Evolutionary conservation across 768 basidiomycete species (phyloP).

Genomic region (Termitomyces sp.): DNA sequence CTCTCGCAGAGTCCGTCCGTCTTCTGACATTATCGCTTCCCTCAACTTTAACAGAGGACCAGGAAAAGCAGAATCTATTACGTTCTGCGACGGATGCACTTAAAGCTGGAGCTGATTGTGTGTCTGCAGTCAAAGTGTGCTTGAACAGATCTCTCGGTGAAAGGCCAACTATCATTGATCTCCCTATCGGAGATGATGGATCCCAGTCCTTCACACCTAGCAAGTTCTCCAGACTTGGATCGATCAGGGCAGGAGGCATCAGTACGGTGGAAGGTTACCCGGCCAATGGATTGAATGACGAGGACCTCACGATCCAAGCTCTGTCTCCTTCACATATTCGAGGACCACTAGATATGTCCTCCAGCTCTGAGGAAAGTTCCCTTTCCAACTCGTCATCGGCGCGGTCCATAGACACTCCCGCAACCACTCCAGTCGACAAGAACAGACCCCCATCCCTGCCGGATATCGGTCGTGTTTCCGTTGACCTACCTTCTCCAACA

Average conservation of each 20-base stretch:
- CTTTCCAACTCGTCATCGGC: conserved; percentile 41
- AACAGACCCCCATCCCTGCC: conserved; percentile 25
- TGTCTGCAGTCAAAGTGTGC: conserved; percentile 79
- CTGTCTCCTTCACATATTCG: conserved; percentile 29
- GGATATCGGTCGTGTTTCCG: conserved; percentile 19
- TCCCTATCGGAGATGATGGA: conserved; percentile 47
- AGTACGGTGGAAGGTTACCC: conserved; percentile 31
- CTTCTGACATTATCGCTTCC: conserved; percentile 53
- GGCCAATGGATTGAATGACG: conserved; percentile 36
- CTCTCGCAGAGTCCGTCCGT: conserved; percentile 85
- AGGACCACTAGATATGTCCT: conserved; percentile 33
- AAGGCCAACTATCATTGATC: conserved; percentile 58
- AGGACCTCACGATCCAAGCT: conserved; percentile 58
- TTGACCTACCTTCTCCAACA: conserved; percentile 46
- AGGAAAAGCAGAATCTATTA: conserved; percentile 72
- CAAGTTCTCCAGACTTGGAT: conserved; percentile 36
- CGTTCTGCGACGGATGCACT: conserved; percentile 85
- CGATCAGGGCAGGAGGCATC: conserved; percentile 28
- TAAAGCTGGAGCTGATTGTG: conserved; percentile 85
- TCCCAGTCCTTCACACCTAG: conserved; percentile 39
- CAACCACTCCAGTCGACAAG: conserved; percentile 45
- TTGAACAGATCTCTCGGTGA: conserved; percentile 59
- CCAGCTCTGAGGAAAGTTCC: conserved; percentile 45
- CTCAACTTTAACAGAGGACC: conserved; percentile 62
- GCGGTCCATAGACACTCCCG: conserved; percentile 41